Conservation (phyloP, 2,329 filamentous ascomycete genomes). For the Penicillium olsonii region DNA sequence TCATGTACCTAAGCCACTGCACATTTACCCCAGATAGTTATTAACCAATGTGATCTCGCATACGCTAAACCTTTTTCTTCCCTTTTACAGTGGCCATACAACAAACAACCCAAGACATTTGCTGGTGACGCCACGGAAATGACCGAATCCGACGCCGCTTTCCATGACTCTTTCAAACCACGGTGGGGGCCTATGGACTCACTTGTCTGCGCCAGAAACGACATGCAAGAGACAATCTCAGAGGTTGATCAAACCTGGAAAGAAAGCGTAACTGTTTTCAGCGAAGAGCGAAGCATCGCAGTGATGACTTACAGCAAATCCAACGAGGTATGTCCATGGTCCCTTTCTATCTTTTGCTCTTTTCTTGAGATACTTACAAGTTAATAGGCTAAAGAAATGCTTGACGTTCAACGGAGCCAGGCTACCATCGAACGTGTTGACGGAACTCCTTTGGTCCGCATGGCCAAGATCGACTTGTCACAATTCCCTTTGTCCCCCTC, state of each 20-base stretch:
- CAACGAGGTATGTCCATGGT: conserved; percentile 20
- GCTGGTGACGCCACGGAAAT: conserved; percentile 63
- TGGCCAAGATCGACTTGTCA: conserved; percentile 36
- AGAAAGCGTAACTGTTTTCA: conserved; percentile 51
- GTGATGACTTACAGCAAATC: conserved; percentile 28
- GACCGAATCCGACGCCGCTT: conserved; percentile 64
- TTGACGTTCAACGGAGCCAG: conserved; percentile 37
- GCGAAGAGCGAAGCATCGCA: conserved; percentile 35
- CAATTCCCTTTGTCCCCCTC: conserved; percentile 33
- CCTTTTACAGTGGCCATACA: conserved; percentile 75
- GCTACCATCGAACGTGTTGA: conserved; percentile 53
- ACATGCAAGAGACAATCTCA: conserved; percentile 26
- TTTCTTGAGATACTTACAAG: conserved; percentile 1
- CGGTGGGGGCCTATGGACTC: conserved; percentile 76
- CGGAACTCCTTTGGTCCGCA: conserved; percentile 59
- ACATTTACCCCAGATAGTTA: conserved; percentile 28
- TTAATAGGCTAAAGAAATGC: conserved; percentile 29
- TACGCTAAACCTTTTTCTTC: conserved; percentile 40
- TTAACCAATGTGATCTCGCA: conserved; percentile 41
- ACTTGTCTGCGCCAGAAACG: conserved; percentile 63
- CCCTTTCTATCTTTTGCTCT: neutral
- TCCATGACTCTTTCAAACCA: conserved; percentile 74
- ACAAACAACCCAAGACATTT: conserved; percentile 72
- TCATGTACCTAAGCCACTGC: conserved; percentile 23
- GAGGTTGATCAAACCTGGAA: conserved; percentile 50